Conservation (phyloP, 2,329 filamentous ascomycete genomes). For the Colletotrichum cordylinicola region DNA sequence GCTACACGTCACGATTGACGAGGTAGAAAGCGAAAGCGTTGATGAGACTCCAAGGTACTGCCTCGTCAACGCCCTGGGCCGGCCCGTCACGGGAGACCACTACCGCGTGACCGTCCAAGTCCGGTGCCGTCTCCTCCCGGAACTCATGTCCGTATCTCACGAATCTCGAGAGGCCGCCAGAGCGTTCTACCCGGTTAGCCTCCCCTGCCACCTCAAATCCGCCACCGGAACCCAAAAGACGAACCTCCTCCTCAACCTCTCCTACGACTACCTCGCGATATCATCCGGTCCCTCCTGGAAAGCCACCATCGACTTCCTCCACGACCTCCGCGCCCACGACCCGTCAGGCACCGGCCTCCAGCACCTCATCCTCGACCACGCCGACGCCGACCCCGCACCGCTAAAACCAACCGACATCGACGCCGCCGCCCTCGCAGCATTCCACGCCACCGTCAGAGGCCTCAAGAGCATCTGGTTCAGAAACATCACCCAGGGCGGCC, state of each 20-base stretch:
- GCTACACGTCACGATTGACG: background rate
- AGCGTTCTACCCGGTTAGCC: background rate
- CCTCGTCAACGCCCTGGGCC: background rate
- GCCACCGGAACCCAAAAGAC: background rate
- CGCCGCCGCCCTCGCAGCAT: background rate
- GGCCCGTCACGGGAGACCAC: background rate
- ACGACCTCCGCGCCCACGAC: constrained; percentile 5
- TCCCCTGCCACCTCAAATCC: background rate
- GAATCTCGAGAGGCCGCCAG: background rate
- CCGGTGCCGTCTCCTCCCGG: background rate
- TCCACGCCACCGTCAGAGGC: background rate
- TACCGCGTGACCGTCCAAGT: background rate
- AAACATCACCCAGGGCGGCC: background rate
- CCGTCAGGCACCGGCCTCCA: background rate
- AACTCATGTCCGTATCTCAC: background rate
- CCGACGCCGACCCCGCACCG: background rate
- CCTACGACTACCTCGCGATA: constrained; percentile 1
- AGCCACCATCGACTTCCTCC: background rate
- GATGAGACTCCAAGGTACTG: background rate
- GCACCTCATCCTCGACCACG: background rate
- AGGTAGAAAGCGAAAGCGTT: background rate
- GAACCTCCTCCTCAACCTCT: background rate
- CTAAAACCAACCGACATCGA: background rate
- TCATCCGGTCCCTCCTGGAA: background rate
- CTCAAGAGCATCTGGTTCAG: constrained; percentile 14